Evolutionary conservation across 441 rosid species (phyloP).

Genomic region (Viola pubescens): DNA sequence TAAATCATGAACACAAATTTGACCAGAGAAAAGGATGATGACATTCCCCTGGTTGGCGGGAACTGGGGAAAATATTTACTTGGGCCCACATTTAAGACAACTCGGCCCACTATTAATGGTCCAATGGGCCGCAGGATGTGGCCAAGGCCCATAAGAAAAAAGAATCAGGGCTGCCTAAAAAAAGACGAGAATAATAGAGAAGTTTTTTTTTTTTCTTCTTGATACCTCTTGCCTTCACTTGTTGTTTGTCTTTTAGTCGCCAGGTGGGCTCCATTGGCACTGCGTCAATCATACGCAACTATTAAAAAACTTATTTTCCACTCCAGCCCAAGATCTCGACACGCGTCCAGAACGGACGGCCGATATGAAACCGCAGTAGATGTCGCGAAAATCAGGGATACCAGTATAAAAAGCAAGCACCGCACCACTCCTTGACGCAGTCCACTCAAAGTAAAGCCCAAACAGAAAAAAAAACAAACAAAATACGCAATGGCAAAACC

Average conservation of each 20-base stretch:
- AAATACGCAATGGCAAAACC: slow-evolving; percentile 17
- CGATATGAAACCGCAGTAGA: not conserved
- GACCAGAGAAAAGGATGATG: too few species aligned
- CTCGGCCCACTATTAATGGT: not conserved
- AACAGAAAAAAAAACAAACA: too few species aligned
- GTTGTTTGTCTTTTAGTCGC: not conserved
- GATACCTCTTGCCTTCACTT: not conserved
- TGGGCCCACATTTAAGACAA: not conserved
- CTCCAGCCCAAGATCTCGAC: not conserved
- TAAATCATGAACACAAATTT: too few species aligned
- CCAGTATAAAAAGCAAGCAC: slow-evolving; percentile 1
- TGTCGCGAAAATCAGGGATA: not conserved
- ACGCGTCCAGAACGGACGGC: slow-evolving; percentile 16
- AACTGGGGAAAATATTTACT: not conserved
- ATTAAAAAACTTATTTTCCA: not conserved
- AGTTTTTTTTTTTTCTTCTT: not conserved
- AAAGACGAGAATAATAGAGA: not conserved
- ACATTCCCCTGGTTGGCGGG: not conserved
- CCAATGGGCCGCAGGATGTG: too few species aligned
- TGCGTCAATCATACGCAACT: slow-evolving; percentile 12
- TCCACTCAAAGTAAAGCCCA: not conserved
- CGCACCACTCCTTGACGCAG: not conserved
- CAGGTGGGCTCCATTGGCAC: slow-evolving; percentile 4
- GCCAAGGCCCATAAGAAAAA: not conserved
- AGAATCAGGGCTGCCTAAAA: not conserved